phyloP scores from a whole-genome alignment of 2,329 filamentous ascomycete species.

The Claviceps sp. region DNA sequence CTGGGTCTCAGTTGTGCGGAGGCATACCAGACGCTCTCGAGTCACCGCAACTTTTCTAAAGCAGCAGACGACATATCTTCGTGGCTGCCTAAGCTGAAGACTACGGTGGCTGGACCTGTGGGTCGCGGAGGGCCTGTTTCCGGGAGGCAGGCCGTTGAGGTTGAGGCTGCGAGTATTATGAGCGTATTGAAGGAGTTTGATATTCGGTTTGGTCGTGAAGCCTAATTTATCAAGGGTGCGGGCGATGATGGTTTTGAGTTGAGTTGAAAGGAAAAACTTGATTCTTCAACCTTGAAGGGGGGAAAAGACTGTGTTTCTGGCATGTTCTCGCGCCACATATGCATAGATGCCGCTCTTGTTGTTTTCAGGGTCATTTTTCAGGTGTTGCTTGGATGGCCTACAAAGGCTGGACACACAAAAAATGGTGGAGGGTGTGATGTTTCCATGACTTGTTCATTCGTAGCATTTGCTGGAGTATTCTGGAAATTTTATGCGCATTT shows the following conservation, averaged over 20 bases:
- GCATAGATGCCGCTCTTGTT: too few species aligned
- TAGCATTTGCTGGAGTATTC: too few species aligned
- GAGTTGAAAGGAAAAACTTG: too few species aligned
- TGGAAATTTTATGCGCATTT: too few species aligned
- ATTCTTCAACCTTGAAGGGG: too few species aligned
- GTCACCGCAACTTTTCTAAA: slow-evolving; percentile 61
- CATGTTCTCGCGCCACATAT: too few species aligned
- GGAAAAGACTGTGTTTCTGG: too few species aligned
- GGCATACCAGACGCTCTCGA: slow-evolving; percentile 64
- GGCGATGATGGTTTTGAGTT: background rate
- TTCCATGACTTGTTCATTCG: too few species aligned
- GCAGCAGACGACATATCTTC: slow-evolving; percentile 61
- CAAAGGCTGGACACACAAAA: too few species aligned
- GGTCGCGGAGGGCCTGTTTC: slow-evolving; percentile 16
- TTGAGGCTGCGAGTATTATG: slow-evolving; percentile 76
- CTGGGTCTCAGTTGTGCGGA: slow-evolving; percentile 61
- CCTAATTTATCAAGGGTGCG: slow-evolving; percentile 10
- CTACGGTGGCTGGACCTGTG: slow-evolving; percentile 28
- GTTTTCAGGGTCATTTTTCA: too few species aligned
- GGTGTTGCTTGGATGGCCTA: too few species aligned
- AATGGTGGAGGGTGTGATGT: too few species aligned
- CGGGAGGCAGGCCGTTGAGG: slow-evolving; percentile 51
- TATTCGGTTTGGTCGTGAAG: slow-evolving; percentile 48
- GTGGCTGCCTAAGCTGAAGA: slow-evolving; percentile 62
- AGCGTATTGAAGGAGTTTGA: slow-evolving; percentile 74